Conservation (phyloP, 108 stramenopile genomes). For the Cyclostephanos tholiformis region DNA sequence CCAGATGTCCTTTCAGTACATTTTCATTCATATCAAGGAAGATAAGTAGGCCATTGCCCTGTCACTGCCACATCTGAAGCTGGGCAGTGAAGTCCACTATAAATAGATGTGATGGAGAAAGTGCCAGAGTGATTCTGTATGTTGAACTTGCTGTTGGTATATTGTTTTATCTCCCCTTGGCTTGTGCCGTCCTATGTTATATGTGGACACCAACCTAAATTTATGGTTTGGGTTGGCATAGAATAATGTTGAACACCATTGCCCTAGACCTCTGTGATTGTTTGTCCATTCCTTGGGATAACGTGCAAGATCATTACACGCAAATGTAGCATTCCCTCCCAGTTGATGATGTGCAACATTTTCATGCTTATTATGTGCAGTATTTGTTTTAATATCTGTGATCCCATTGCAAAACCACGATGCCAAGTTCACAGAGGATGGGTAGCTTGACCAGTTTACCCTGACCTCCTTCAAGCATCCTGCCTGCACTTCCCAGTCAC, state of each 20-base stretch:
- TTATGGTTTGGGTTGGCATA: not conserved
- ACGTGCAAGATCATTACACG: no score
- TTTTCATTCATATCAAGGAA: conserved; percentile 7
- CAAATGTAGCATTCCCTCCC: no score
- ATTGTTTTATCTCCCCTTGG: not conserved
- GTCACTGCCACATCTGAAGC: no score
- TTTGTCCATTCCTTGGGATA: no score
- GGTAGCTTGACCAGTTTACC: not conserved
- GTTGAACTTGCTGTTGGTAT: not conserved
- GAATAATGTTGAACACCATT: not conserved
- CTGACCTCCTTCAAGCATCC: not conserved
- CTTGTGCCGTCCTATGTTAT: not conserved
- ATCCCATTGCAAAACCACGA: not conserved
- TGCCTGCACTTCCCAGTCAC: not conserved
- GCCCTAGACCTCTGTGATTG: not conserved
- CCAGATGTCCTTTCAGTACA: not conserved
- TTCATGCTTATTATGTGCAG: not conserved
- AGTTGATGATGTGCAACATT: not conserved
- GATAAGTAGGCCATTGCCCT: not conserved
- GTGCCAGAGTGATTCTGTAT: not conserved
- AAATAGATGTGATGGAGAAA: not conserved
- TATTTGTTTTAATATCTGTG: not conserved
- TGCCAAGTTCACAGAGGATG: not conserved
- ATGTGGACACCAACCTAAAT: not conserved
- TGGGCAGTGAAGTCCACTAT: not conserved